Evolutionary conservation across 768 basidiomycete genomes (phyloP), one percentile per base, ranked within the genome.

Genomic region (Rhizopogon sp.): DNA sequence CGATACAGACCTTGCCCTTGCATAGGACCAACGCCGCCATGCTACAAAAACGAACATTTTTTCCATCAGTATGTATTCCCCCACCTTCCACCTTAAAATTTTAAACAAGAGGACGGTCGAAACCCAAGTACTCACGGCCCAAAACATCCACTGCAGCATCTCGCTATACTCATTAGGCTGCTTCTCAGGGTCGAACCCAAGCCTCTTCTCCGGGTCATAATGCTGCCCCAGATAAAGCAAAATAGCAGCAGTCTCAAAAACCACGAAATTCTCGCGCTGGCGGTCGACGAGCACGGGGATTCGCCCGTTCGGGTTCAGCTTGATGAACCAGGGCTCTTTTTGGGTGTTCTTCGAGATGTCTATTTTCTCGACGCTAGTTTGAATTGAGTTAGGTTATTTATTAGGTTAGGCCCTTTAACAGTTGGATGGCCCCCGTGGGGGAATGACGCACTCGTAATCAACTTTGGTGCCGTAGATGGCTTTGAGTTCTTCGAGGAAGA

Each of bases 401-500:
- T 20, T 25, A 5, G 3, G 3, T 4, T 25, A 4, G 25, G 25
- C 25, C 25, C 25, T 25, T 25, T 25, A 25, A 25, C 25, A 25
- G 25, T 25, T 4, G 5, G 25, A 25, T 5, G 25, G 5, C 25
- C 25, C 25, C 25, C 25, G 25, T 4, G 25, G 25, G 25, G 25
- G 25, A 4, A 25, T 25, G 25, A 28, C 67, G 37, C 59, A 76
- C 72, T 71, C 70, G 52, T 74, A 74, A 10, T 70, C 68, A 3
- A 70, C 58, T 9, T 50, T 55, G 10, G 35, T 16, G 14, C 74
- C 74, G 52, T 77, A 76, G 3, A 66, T 65, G 0, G 65, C 60
- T 58, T 76, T 75, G 43, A 87, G 78, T 62, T 87, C 86, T 62
- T 86, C 84, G n/a, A 85, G 75, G 46, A 79, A 71, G 50, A 80